phyloP scores from a whole-genome alignment of 331 rosid genomes.

The Phaseolus coccineus region DNA sequence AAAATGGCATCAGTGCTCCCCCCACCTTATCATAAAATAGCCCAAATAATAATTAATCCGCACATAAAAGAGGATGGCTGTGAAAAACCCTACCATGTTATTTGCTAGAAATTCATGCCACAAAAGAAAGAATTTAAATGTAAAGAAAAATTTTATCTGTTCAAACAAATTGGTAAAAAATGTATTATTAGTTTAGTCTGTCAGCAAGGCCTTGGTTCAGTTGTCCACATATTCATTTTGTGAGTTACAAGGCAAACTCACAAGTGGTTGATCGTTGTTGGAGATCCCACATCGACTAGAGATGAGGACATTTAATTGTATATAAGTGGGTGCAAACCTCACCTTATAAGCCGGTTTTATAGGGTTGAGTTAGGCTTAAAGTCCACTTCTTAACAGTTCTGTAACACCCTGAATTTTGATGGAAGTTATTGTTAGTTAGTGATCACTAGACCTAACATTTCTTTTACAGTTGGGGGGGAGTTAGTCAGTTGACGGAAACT shows the following conservation, averaged over 20 bases:
- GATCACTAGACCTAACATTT: too few relatives aligned
- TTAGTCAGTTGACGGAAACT: too few relatives aligned
- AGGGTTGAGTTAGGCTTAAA: too few relatives aligned
- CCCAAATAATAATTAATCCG: not conserved
- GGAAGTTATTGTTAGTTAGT: too few relatives aligned
- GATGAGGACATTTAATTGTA: too few relatives aligned
- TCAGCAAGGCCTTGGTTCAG: not conserved
- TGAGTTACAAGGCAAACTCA: not conserved
- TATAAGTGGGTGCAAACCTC: too few relatives aligned
- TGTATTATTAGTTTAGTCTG: not conserved
- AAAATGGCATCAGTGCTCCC: constrained; percentile 21
- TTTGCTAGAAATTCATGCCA: not conserved
- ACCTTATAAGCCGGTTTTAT: too few relatives aligned
- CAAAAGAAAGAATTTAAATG: not conserved
- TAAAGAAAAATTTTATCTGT: not conserved
- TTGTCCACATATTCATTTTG: not conserved
- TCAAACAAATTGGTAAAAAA: not conserved
- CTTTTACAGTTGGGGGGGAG: too few relatives aligned
- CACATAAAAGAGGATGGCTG: not conserved
- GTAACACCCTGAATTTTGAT: too few relatives aligned
- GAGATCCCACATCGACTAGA: too few relatives aligned
- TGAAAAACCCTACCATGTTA: constrained; percentile 1
- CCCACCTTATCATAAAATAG: not conserved
- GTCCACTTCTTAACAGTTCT: too few relatives aligned
- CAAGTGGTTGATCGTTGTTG: too few relatives aligned